Conservation (phyloP, 139 green algal species). For the Chlamydomonas eustigma region DNA sequence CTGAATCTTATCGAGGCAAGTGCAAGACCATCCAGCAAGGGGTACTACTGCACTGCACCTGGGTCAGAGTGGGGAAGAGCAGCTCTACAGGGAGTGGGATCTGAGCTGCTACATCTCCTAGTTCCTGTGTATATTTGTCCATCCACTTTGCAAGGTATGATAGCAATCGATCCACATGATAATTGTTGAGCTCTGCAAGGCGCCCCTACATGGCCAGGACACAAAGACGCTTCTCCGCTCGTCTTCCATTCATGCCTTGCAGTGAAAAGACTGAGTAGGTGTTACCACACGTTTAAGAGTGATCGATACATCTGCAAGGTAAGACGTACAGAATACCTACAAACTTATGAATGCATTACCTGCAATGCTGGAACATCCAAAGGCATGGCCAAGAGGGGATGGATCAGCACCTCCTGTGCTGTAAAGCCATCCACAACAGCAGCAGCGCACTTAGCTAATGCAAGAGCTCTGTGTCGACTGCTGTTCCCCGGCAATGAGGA, state of each 20-base stretch:
- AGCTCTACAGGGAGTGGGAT: constrained; percentile 29
- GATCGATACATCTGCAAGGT: no score
- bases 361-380: constrained; percentile 33
- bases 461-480: constrained; percentile 10
- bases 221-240: no score
- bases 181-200: constrained; percentile 22
- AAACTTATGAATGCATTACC: no score
- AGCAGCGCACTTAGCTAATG: constrained; percentile 33
- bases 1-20: no score
- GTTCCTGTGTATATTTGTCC: constrained; percentile 24
- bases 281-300: no score
- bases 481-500: no score
- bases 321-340: no score
- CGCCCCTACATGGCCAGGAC: no score
- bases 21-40: no score
- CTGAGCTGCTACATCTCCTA: constrained; percentile 11
- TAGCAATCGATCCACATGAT: constrained; percentile 34
- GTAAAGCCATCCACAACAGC: constrained; percentile 48
- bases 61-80: constrained; percentile 25
- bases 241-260: no score
- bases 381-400: constrained; percentile 31
- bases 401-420: constrained; percentile 23
- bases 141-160: constrained; percentile 44
- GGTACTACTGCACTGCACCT: no score
- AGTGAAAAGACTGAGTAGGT: no score